Conservation (phyloP, 78 protist species). For the Polysphondylium violaceum region DNA sequence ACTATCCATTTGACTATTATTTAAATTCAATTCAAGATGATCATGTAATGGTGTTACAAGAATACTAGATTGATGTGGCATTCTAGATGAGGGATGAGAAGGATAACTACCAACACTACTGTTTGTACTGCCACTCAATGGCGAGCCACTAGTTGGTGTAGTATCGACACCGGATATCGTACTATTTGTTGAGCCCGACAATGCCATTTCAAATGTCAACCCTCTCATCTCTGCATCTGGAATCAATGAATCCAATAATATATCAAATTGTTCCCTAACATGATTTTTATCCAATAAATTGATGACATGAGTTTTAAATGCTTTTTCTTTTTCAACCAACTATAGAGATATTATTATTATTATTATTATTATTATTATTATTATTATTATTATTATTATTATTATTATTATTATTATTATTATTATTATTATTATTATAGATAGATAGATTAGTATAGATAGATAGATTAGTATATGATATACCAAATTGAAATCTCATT, state of each 20-base stretch:
- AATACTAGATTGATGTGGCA: neutral
- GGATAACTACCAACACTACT: neutral
- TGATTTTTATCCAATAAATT: conserved; percentile 56
- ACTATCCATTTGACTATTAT: neutral
- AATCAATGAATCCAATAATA: conserved; percentile 23
- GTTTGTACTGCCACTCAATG: neutral
- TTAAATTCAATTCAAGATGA: neutral
- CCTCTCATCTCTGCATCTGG: conserved; percentile 69
- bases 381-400: conserved; percentile 17
- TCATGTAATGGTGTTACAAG: neutral
- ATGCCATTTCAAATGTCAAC: neutral
- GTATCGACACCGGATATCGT: too few species aligned
- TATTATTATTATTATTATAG: neutral
- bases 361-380: neutral
- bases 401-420: conserved; percentile 4
- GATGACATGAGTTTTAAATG: conserved; percentile 14
- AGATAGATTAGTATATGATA: neutral
- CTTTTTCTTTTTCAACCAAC: conserved; percentile 43
- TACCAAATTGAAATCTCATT: neutral
- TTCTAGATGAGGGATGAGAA: neutral
- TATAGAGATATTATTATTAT: neutral
- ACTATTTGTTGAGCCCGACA: conserved; percentile 5
- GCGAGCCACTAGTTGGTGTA: neutral
- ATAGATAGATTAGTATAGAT: neutral
- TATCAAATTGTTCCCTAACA: conserved; percentile 38